Conservation (phyloP, 2,329 filamentous ascomycete genomes). For the Calonectria henricotiae region DNA sequence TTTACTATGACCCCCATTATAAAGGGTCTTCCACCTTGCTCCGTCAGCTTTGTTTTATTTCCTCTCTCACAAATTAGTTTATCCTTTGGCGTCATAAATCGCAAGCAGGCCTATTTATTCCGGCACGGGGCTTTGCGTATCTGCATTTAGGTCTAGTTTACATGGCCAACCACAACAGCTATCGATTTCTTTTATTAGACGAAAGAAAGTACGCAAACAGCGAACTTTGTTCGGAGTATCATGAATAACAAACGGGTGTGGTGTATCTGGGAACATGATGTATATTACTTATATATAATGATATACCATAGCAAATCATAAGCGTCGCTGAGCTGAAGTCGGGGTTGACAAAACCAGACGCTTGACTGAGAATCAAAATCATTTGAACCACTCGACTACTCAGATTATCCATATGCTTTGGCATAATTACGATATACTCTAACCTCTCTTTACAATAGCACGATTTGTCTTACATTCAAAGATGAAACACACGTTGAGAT, state of each 20-base stretch:
- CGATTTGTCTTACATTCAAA: too few species aligned
- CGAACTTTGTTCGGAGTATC: neutral
- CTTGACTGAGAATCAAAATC: too few species aligned
- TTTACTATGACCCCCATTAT: neutral
- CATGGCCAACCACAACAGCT: neutral
- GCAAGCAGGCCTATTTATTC: constrained; percentile 21
- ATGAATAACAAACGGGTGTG: too few species aligned
- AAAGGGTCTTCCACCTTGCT: neutral
- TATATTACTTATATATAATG: neutral
- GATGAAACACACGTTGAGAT: neutral
- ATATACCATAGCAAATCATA: neutral
- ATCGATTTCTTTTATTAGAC: neutral
- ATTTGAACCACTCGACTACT: too few species aligned
- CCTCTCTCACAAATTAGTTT: neutral
- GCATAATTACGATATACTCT: too few species aligned
- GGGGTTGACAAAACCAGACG: neutral
- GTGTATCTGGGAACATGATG: neutral
- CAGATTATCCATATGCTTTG: too few species aligned
- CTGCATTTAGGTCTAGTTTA: neutral
- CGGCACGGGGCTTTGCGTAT: constrained; percentile 21
- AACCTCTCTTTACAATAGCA: too few species aligned
- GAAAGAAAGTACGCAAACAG: neutral
- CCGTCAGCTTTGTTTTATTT: neutral
- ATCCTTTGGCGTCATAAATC: constrained; percentile 2
- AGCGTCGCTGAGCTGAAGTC: neutral